Base-by-base conservation (phyloP, 495 filamentous ascomycete species). In the Clavariopsis aquatica region DNA sequence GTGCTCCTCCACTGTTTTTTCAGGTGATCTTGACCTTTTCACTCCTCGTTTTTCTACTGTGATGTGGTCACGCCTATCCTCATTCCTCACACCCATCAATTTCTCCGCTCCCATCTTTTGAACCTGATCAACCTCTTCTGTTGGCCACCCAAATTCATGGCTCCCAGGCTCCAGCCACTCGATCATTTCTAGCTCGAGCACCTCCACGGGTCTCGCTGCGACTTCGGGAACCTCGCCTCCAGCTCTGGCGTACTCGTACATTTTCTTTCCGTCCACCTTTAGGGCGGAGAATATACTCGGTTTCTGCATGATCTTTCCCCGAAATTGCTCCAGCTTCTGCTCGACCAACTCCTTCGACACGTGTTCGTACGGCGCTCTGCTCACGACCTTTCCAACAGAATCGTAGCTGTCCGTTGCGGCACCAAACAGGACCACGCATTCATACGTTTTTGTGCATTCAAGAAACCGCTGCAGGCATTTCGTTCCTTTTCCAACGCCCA, bases 171-270 rank as follows among this genome's bases (percentile, higher is more conserved):
- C 90, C 75, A 90, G 85, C 88, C 92, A 98, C 73, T 96, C 90
- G 41, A 93, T 68, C 58, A 98, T 70, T 71, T 95, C 88, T 65
- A 98, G 73, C 24, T 89, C 81, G 49, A 80, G 69, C 0, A 94
- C 90, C 55, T 89, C 85, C 3, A 98, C 89, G 0, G 88, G 85
- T 55, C 94, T 76, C 60, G 87, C 81, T 74, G 91, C 29, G 22
- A 71, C 56, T 46, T 71, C 69, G 8, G 69, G 81, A 54, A 99
- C 94, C 75, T 95, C 89, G 58, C 86, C 90, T 1, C 95, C 95
- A 72, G 90, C 90, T 15, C 95, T 80, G 27, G 95, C 95, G 77
- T 98, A 98, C 79, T 99, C 92, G 70, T 98, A 99, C 28, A 96
- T 79, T 28, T 86, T 86, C 78, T 96, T 98, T 1, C 94, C 94